phyloP scores from a whole-genome alignment of 2,329 filamentous ascomycete genomes.

The Calcarisporium arbuscula region DNA sequence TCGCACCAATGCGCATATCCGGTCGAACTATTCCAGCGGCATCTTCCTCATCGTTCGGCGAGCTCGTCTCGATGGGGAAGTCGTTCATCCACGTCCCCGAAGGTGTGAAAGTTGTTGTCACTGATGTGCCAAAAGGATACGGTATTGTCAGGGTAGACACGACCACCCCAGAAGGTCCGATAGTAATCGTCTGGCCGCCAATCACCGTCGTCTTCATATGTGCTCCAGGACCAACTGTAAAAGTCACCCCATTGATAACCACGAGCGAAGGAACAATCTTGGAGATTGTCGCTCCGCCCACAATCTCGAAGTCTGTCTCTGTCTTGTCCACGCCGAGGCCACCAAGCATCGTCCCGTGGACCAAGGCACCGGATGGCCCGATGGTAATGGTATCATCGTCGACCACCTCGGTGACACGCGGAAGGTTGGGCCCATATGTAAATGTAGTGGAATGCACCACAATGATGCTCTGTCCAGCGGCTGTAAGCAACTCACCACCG shows the following conservation, averaged over 20 bases:
- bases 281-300: slow-evolving; percentile 47
- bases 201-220: slow-evolving; percentile 38
- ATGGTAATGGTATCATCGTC: slow-evolving; percentile 46
- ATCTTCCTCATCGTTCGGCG: slow-evolving; percentile 16
- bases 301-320: slow-evolving; percentile 37
- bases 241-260: slow-evolving; percentile 43
- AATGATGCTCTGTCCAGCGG: slow-evolving; percentile 32
- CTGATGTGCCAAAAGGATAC: slow-evolving; percentile 39
- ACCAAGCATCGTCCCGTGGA: slow-evolving; percentile 36
- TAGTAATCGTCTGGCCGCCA: slow-evolving; percentile 43
- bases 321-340: slow-evolving; percentile 28
- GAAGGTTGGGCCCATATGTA: slow-evolving; percentile 34
- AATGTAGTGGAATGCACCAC: slow-evolving; percentile 37
- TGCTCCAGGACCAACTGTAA: slow-evolving; percentile 41
- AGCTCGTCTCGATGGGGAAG: slow-evolving; percentile 20
- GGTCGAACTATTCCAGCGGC: slow-evolving; percentile 8
- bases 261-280: slow-evolving; percentile 41
- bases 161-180: slow-evolving; percentile 41
- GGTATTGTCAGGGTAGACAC: slow-evolving; percentile 38
- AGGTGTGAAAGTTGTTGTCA: slow-evolving; percentile 33
- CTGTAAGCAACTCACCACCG: slow-evolving; percentile 42
- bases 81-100: slow-evolving; percentile 17
- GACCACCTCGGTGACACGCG: slow-evolving; percentile 32
- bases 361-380: slow-evolving; percentile 36
- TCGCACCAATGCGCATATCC: slow-evolving; percentile 11